Base-by-base conservation (phyloP, 169 alveolate species). In the Plasmodium vivax region DNA sequence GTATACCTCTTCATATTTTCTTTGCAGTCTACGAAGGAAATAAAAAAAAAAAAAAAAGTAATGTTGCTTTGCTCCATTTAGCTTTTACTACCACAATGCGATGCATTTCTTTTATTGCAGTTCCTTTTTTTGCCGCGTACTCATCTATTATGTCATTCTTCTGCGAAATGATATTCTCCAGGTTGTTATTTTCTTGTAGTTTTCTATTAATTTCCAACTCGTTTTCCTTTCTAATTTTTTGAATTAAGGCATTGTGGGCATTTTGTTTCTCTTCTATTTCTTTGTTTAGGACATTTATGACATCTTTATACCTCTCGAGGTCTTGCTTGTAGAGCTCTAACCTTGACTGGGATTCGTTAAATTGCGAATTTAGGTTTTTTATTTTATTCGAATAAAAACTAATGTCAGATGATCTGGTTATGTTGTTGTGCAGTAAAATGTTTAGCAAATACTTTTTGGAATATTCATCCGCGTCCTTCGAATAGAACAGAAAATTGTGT, bases 391-490 rank as follows among this genome's bases (percentile, higher is more conserved):
- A 92, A 71, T 92, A 92, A 92, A 92, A 92, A 83, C 23, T 92
- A 92, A 92, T 92, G 58, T 92, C 95, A 45, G 95, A 92, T 82
- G 95, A 92, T 41, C 95, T 81, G 36, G 95, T 92, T 72, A 92
- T 92, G 77, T 92, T 92, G 72, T 92, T 92, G 72, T 92, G 95
- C 43, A 92, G 75, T 82, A 92, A 82, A 92, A 92, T 92, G 62
- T 92, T 92, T 68, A 92, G 62, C 47, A 92, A 72, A 73, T 92
- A 92, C 68, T 92, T 92, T 92, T 92, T 92, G 34, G 95, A 92
- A 82, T 92, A 92, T 92, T 92, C 95, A 62, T 92, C 95, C 41
- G 95, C 95, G 81, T 92, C 95, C 83, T 92, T 92, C 41, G 95
- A 92, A 79, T 92, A 92, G 45, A 92, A 92, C 74, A 92, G 82